phyloP scores from a whole-genome alignment of 371 early-diverging fungal genomes.

The Nematocida sp. region DNA sequence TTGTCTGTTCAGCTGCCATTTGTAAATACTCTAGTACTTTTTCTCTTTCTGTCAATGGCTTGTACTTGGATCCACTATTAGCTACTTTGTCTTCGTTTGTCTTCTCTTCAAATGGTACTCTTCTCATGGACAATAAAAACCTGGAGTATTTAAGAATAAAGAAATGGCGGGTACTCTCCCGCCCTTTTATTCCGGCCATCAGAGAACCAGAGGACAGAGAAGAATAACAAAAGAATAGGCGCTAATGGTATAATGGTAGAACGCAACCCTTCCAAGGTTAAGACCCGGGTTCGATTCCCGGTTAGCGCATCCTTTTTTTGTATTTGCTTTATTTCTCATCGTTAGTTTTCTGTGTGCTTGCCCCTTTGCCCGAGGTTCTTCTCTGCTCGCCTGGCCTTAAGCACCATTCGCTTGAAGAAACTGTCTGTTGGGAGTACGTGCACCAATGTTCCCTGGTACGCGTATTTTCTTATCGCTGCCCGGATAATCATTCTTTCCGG shows the following conservation, averaged over 20 bases:
- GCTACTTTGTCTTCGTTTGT: slow-evolving; percentile 59
- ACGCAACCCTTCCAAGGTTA: slow-evolving; percentile 62
- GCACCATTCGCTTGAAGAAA: slow-evolving; percentile 23
- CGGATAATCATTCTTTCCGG: slow-evolving; percentile 29
- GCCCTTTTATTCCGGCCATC: background rate
- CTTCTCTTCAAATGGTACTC: slow-evolving; percentile 57
- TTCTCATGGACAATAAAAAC: slow-evolving; percentile 24
- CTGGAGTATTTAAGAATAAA: background rate
- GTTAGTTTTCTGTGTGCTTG: too few relatives aligned
- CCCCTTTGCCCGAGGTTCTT: background rate
- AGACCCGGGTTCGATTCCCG: slow-evolving; percentile 64
- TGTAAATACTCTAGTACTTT: slow-evolving; percentile 50
- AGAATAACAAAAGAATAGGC: slow-evolving; percentile 9
- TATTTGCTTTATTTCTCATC: too few relatives aligned
- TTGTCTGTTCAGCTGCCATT: slow-evolving; percentile 47
- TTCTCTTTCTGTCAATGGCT: slow-evolving; percentile 52
- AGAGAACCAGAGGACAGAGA: background rate
- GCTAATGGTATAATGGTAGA: slow-evolving; percentile 61
- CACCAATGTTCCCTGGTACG: slow-evolving; percentile 3
- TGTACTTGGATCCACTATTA: slow-evolving; percentile 1
- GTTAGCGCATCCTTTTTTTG: slow-evolving; percentile 54
- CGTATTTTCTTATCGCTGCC: slow-evolving; percentile 42
- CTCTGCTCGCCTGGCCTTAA: slow-evolving; percentile 10
- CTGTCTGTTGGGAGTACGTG: slow-evolving; percentile 17
- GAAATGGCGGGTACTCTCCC: slow-evolving; percentile 37